Evolutionary conservation across 176 grass and related monocot species (phyloP), one percentile per base, ranked within the genome.

Genomic region (Aechmea fasciata): DNA sequence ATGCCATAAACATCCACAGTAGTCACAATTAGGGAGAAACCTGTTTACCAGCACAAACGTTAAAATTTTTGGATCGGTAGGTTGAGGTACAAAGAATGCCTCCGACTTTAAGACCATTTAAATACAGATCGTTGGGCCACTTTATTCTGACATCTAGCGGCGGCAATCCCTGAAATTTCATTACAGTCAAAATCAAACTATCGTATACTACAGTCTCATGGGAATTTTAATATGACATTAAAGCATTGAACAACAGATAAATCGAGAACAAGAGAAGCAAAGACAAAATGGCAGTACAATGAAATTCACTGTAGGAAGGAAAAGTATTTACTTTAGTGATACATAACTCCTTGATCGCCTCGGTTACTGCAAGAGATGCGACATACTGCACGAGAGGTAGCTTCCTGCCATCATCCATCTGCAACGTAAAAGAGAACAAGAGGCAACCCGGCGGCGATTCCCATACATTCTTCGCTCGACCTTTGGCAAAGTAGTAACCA

Each of bases 101-200:
- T 3, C 86, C 94, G 69, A 93, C 69, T 87, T 97, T 97, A 81
- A 97, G 73, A 67, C 94, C 89, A 79, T 92, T 83, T 57, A 97
- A 76, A 73, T 97, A 97, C 1, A 97, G 79, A 79, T 97, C 94
- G 78, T 97, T 97, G 10, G 89, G 94, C 94, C 94, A 97, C 51
- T 97, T 97, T 79, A 97, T 97, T 75, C 69, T 88, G 73, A 92
- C 68, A 78, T 97, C 86, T 25, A 97, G 76, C 74, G 90, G 79
- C 1, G 81, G 71, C 62, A 90, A 81, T 52, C 77, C 89, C 94
- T 97, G 67, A 77, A 68, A 82, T 72, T 75, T 72, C 28, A 77
- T 50, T 13, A 69, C 61, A 82, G 20, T 64, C 10, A 69, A 13
- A 71, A 70, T 50, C 19, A 50, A 18, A 65, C 64, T 19, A 79